Percentiles rank a stretch among this genome's conserved stretches.
These are phyloP conservation scores for Coniophora puteana DNA, from an alignment of 1,284 basidiomycete genomes.

Conservation along the genomic window DNA sequence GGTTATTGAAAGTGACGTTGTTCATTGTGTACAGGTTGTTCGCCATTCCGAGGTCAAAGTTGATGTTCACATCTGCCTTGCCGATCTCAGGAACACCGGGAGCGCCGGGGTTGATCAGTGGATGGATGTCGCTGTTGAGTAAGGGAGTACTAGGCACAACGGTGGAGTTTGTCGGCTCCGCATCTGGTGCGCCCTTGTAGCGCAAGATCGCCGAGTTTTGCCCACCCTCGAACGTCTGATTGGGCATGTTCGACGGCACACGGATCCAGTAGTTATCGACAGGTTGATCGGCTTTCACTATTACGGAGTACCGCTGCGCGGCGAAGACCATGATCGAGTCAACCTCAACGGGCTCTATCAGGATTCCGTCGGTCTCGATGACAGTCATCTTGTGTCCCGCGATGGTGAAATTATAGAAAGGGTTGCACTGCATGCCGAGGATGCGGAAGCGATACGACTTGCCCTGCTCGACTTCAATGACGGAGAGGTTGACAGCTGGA, in stretches of 20 bases:
- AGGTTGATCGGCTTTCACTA: conserved; percentile 34
- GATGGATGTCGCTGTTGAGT: conserved; percentile 28
- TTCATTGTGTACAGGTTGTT: conserved; percentile 31
- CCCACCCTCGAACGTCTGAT: conserved; percentile 24
- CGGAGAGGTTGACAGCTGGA: conserved; percentile 27
- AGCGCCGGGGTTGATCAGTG: conserved; percentile 20
- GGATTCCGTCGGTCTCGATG: conserved; percentile 51
- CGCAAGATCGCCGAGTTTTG: conserved; percentile 41
- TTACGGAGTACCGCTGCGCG: conserved; percentile 34
- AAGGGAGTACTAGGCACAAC: conserved; percentile 17
- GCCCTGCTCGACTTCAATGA: conserved; percentile 30
- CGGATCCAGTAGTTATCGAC: conserved; percentile 31
- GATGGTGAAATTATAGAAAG: conserved; percentile 34
- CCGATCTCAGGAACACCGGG: conserved; percentile 31
- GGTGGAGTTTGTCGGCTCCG: conserved; percentile 29
- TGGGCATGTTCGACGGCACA: conserved; percentile 19
- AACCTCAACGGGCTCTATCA: conserved; percentile 33
- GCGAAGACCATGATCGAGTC: conserved; percentile 29
- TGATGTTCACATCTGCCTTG: conserved; percentile 32
- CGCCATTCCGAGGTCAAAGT: conserved; percentile 22
- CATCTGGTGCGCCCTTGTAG: conserved; percentile 34
- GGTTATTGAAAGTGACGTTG: conserved; percentile 31
- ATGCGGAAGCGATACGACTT: conserved; percentile 31
- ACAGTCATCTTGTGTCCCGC: conserved; percentile 38
- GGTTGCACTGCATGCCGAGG: conserved; percentile 23